A percentile compares a stretch with the other conserved stretches of the same genome.
Evolutionary conservation across 1,284 basidiomycete species (phyloP).

Genomic region (Grifola frondosa): DNA sequence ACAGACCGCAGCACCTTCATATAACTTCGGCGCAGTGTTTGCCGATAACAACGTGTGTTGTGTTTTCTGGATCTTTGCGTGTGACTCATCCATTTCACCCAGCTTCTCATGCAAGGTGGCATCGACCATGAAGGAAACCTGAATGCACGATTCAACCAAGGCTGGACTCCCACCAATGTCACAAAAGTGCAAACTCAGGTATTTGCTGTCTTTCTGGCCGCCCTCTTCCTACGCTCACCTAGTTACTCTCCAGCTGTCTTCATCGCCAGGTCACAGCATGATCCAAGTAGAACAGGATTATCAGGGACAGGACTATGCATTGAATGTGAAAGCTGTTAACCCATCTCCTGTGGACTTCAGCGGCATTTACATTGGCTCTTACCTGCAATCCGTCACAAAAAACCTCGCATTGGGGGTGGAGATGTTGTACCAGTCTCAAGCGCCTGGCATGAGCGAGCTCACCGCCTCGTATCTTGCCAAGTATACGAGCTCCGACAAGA

Average conservation of each 20-base stretch:
- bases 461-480: constrained; percentile 89
- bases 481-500: constrained; percentile 70
- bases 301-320: constrained; percentile 83
- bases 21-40: constrained; percentile 95
- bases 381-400: constrained; percentile 94
- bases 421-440: constrained; percentile 81
- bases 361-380: constrained; percentile 94
- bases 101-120: constrained; percentile 93
- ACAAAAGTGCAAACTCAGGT: constrained; percentile 93
- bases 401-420: constrained; percentile 91
- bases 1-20: constrained; percentile 73
- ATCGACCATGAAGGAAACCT: constrained; percentile 93
- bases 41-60: constrained; percentile 76
- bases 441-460: constrained; percentile 72
- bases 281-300: constrained; percentile 95
- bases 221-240: constrained; percentile 12
- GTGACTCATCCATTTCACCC: constrained; percentile 1
- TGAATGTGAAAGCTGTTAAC: constrained; percentile 92
- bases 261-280: constrained; percentile 81
- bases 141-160: constrained; percentile 88
- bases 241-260: constrained; percentile 50
- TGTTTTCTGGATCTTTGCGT: background rate
- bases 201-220: constrained; percentile 24
- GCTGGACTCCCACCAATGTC: constrained; percentile 78
- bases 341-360: constrained; percentile 86